Evolutionary conservation across 441 rosid species (phyloP), one percentile per base, ranked within the genome.

Genomic region (Omphalea diandra): DNA sequence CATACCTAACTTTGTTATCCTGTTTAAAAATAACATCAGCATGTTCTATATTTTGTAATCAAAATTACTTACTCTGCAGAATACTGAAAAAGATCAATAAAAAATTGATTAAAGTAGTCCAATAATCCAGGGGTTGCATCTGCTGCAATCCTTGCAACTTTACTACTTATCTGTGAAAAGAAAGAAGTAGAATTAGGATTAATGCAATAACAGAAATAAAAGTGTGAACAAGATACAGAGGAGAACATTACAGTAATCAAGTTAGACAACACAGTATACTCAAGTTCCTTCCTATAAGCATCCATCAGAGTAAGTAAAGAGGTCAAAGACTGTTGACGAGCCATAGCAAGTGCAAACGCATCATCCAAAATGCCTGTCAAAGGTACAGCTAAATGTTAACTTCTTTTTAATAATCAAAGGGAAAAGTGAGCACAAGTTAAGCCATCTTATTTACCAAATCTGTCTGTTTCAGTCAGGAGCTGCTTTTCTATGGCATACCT

Each of bases 321-420:
- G 44, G 91, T 84, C 72, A 93, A 71, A 65, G 97, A 81, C 73
- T 81, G 92, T 74, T 87, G 90, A 73, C 95, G 81, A 79, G 99
- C 99, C 97, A 87, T 90, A 63, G 86, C 88, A 72, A 93, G 98
- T 68, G 98, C 97, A 76, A 83, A 95, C 1, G 91, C 79, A 78
- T 95, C 98, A 71, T 95, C 98, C 89, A 95, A 82, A 79, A 95
- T 78, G 65, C 99, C 99, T 95, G 83, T 68, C 15, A 57, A 66
- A 27, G 73, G 62, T 76, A 74, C 61, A 63, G 38, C 56, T 20
- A n/a, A 63, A 61, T 40, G 36, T 79, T 67, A 81, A 58, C 65
- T 55, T 65, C 58, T 58, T 47, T 24, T 62, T 18, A 56, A 60
- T 57, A 50, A 59, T 26, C 29, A 57, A 67, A 29, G 40, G 58